phyloP scores from a whole-genome alignment of 371 early-diverging fungal species.

The Syncephalastrum contaminatum region DNA sequence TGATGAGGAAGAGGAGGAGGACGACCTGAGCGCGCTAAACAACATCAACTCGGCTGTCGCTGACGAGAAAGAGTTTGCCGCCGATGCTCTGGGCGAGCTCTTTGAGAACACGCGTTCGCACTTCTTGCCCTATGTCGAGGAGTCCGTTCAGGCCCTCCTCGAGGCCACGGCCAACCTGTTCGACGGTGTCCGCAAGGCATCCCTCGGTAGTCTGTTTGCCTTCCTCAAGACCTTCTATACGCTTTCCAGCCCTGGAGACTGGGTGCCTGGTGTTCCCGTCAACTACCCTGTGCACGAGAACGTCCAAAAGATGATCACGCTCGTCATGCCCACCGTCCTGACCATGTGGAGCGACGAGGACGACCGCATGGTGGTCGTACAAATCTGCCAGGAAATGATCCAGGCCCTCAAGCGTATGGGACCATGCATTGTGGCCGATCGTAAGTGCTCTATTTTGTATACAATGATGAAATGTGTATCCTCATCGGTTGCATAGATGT shows the following conservation, averaged over 20 bases:
- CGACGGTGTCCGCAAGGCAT: conserved; percentile 81
- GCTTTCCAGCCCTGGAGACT: conserved; percentile 59
- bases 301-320: conserved; percentile 61
- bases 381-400: conserved; percentile 74
- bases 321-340: conserved; percentile 68
- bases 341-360: conserved; percentile 81
- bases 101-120: conserved; percentile 70
- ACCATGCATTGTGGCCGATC: conserved; percentile 71
- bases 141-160: conserved; percentile 59
- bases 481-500: conserved; percentile 13
- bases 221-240: conserved; percentile 72
- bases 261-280: conserved; percentile 70
- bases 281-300: conserved; percentile 67
- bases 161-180: conserved; percentile 66
- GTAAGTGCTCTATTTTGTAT: conserved; percentile 32
- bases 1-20: conserved; percentile 20
- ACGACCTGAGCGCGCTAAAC: conserved; percentile 14
- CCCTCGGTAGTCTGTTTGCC: conserved; percentile 62
- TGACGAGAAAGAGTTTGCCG: conserved; percentile 89
- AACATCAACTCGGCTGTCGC: conserved; percentile 77
- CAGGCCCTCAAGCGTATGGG: conserved; percentile 74
- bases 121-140: conserved; percentile 83
- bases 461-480: not conserved
- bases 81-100: conserved; percentile 79
- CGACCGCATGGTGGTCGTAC: conserved; percentile 73